A percentile compares a stretch with the other conserved stretches of the same genome.
These are phyloP conservation scores for Phylloboletellus chloephorus DNA, from an alignment of 1,284 basidiomycete species.

Conservation along the genomic window DNA sequence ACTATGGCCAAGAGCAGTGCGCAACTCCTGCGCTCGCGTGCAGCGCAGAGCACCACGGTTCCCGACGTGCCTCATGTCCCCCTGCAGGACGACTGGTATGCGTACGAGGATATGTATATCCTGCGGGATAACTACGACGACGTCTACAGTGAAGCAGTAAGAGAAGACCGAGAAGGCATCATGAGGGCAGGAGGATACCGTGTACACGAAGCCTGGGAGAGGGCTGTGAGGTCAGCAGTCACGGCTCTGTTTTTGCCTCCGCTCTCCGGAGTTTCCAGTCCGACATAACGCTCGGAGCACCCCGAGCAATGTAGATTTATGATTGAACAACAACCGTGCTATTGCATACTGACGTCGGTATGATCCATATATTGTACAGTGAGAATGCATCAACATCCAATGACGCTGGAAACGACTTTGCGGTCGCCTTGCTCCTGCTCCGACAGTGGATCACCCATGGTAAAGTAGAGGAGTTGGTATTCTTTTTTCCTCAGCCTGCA, in stretches of 20 bases:
- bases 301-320: conserved; percentile 6
- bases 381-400: conserved; percentile 18
- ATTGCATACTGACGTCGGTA: too few species aligned
- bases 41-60: conserved; percentile 52
- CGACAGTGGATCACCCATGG: conserved; percentile 52
- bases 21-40: conserved; percentile 50
- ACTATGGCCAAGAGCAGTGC: conserved; percentile 45
- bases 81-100: conserved; percentile 68
- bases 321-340: neutral
- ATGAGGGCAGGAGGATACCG: conserved; percentile 83
- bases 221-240: conserved; percentile 73
- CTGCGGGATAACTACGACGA: conserved; percentile 60
- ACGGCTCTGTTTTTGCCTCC: conserved; percentile 64
- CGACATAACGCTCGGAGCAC: conserved; percentile 1
- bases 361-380: too few species aligned
- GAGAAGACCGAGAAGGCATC: conserved; percentile 71
- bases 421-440: conserved; percentile 43
- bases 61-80: conserved; percentile 75
- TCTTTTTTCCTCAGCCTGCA: conserved; percentile 42
- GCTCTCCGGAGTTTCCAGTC: conserved; percentile 27
- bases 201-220: conserved; percentile 81
- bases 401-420: conserved; percentile 49
- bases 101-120: conserved; percentile 64
- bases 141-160: conserved; percentile 66
- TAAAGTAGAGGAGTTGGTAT: conserved; percentile 70